phyloP scores from a whole-genome alignment of 2,329 filamentous ascomycete species.

The Ceratocystis destructans region DNA sequence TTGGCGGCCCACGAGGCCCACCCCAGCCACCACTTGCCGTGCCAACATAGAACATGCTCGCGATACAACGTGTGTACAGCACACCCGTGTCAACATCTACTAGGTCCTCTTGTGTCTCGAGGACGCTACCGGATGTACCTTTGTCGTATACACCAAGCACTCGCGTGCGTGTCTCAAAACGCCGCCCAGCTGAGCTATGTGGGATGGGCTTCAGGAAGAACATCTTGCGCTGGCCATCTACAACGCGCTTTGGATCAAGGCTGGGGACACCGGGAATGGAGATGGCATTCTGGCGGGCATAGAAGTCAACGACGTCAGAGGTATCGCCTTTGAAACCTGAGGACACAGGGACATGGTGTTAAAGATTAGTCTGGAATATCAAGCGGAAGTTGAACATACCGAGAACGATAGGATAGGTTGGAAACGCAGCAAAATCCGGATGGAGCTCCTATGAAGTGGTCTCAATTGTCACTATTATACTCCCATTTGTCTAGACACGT shows the following conservation, averaged over 20 bases:
- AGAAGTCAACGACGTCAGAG: constrained; percentile 74
- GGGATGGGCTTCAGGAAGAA: constrained; percentile 66
- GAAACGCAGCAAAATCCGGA: constrained; percentile 75
- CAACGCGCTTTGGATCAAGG: constrained; percentile 58
- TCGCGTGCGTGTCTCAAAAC: constrained; percentile 63
- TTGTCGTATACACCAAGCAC: constrained; percentile 84
- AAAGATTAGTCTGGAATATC: constrained; percentile 8
- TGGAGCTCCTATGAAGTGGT: constrained; percentile 55
- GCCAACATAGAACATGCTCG: constrained; percentile 64
- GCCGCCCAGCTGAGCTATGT: constrained; percentile 51
- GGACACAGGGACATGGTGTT: constrained; percentile 3
- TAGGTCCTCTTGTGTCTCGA: constrained; percentile 65
- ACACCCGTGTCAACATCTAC: constrained; percentile 50
- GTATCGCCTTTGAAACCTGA: constrained; percentile 61
- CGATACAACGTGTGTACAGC: constrained; percentile 44
- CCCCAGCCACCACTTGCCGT: constrained; percentile 58
- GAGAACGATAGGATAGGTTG: constrained; percentile 73
- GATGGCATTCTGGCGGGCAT: constrained; percentile 50
- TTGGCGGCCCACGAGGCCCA: constrained; percentile 76
- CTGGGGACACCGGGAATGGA: constrained; percentile 64
- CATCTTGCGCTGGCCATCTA: constrained; percentile 74
- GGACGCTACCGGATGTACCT: constrained; percentile 66
- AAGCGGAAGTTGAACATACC: constrained; percentile 34
- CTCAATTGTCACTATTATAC: background rate
- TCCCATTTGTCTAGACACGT: background rate